phyloP scores from a whole-genome alignment of 352 stramenopile genomes.

The Phytophthora constricta region DNA sequence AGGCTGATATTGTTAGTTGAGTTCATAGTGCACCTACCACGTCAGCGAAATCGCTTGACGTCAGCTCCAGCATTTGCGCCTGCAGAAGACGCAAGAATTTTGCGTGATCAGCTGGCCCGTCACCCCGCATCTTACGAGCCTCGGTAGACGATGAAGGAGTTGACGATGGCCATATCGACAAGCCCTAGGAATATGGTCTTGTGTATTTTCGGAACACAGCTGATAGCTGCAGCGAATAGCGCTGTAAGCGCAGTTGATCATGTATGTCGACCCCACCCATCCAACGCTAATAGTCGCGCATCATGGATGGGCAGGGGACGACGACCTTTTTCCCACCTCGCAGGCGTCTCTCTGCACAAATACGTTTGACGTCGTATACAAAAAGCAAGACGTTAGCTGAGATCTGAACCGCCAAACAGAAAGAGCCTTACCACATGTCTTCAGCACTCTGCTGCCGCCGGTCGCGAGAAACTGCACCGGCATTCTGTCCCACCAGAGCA shows the following conservation, averaged over 20 bases:
- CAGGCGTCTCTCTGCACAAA: too few species aligned
- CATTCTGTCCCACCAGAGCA: slow-evolving; percentile 10
- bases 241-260: too few species aligned
- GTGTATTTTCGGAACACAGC: too few species aligned
- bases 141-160: slow-evolving; percentile 26
- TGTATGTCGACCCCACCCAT: too few species aligned
- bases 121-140: not conserved
- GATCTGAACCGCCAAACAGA: not conserved
- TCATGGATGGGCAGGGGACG: slow-evolving; percentile 13
- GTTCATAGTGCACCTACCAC: not conserved
- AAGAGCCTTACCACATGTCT: slow-evolving; percentile 6
- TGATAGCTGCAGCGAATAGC: too few species aligned
- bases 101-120: slow-evolving; percentile 8
- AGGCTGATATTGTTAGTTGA: not conserved
- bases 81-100: slow-evolving; percentile 18
- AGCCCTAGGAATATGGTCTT: slow-evolving; percentile 31
- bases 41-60: not conserved
- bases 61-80: slow-evolving; percentile 19
- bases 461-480: too few species aligned
- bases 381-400: not conserved
- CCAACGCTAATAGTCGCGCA: slow-evolving; percentile 11
- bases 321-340: slow-evolving; percentile 4
- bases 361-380: slow-evolving; percentile 1
- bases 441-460: slow-evolving; percentile 1
- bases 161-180: slow-evolving; percentile 30